These are phyloP conservation scores for Neofusicoccum kwambonambiense DNA, from an alignment of 2,329 filamentous ascomycete genomes.

Conservation along the genomic window DNA sequence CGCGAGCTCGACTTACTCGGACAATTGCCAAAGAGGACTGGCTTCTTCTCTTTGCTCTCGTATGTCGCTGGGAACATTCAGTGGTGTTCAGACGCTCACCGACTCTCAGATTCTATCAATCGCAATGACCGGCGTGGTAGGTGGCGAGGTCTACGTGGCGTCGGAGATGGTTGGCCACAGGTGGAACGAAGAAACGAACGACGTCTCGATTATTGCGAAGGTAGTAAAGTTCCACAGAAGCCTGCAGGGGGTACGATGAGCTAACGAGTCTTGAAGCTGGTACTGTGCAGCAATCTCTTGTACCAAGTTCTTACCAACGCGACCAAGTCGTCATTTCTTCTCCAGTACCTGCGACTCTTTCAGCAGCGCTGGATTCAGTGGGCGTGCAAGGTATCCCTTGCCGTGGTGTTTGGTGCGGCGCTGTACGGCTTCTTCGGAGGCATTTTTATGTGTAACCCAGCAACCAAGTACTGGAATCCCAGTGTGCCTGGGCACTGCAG, in stretches of 20 bases:
- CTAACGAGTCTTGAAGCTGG: constrained; percentile 23
- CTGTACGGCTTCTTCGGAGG: constrained; percentile 33
- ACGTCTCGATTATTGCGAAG: constrained; percentile 16
- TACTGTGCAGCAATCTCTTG: constrained; percentile 31
- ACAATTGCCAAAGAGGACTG: constrained; percentile 29
- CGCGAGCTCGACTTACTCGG: constrained; percentile 23
- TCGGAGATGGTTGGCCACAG: neutral
- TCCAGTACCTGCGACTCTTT: constrained; percentile 32
- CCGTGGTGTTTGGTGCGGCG: constrained; percentile 27
- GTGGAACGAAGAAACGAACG: neutral
- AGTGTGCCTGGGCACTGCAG: constrained; percentile 30
- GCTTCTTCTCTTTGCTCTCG: constrained; percentile 28
- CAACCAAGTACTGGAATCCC: constrained; percentile 35
- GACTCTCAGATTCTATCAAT: constrained; percentile 28
- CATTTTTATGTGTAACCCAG: constrained; percentile 34
- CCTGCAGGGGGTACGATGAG: neutral
- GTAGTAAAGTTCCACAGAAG: neutral
- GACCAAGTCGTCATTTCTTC: constrained; percentile 32
- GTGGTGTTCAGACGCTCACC: no score
- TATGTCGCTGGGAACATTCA: constrained; percentile 19
- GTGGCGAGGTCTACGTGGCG: constrained; percentile 20
- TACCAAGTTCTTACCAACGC: constrained; percentile 34
- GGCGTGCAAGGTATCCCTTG: constrained; percentile 29
- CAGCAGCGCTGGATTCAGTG: constrained; percentile 33
- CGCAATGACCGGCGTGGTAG: constrained; percentile 28